Base-by-base conservation (phyloP, 2,329 filamentous ascomycete genomes). In the Trichoderma gracile region DNA sequence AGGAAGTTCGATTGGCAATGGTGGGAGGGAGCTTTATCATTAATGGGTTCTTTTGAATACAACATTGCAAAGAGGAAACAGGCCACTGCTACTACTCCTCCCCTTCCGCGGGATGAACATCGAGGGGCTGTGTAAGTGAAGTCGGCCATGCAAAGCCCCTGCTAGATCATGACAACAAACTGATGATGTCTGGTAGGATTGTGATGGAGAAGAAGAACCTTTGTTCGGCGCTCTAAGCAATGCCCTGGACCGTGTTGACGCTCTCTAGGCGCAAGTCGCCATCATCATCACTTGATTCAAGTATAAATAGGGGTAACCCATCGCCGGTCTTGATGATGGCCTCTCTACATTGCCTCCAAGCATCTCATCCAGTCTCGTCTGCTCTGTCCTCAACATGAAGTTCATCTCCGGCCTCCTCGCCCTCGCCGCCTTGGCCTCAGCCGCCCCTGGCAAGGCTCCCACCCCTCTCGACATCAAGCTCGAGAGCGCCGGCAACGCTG, bases 401-500 rank as follows among this genome's bases (percentile, higher is more conserved):
- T 74, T 78, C 70, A 67, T 78, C 68, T 56, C 72, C 45, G 70
- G 72, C 65, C 55, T 79, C 66, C 69, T 74, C 47, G 71, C 76
- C 50, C 66, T 79, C 64, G 76, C 74, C 65, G 71, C 77, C 56
- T 56, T 77, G 64, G 77, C 73, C 53, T 73, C 73, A 59, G 77
- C 77, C 65, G 71, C 74, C 45, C 74, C 76, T 42, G 72, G 53
- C 66, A 78, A 75, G 71, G 80, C 70, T 71, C 77, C 71, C 71
- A 76, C 67, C 3, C 77, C 79, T 61, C 72, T 82, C 56, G 74
- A 79, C 21, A 78, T 82, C 66, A 74, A 80, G 70, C 77, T 84
- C 63, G 74, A 81, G 72, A 75, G 80, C 69, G 72, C 78, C 23
- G 80, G 79, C 65, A 85, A 85, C 75, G 80, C 82, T n/a, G 77